Evolutionary conservation across 768 basidiomycete species (phyloP), one percentile per base, ranked within the genome.

Genomic region (Lactifluus hygrophoroides): DNA sequence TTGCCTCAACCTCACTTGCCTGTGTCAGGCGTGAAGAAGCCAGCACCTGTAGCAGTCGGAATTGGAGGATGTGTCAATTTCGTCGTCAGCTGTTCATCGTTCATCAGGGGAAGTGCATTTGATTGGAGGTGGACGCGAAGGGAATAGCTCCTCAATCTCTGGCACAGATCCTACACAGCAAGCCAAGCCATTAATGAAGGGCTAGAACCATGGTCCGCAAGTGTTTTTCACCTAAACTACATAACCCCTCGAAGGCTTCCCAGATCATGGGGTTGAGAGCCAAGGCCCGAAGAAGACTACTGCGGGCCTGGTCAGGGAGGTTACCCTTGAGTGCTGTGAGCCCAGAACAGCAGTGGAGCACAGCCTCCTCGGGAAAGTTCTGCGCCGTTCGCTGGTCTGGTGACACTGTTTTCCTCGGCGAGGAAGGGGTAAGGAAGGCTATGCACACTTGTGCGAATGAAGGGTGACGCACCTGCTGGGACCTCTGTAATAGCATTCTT

Each of bases 171-270:
- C 90, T 92, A 47, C 8, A 62, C 5, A 55, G 23, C 43, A 21
- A 38, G 56, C 50, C 48, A n/a, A 54, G 49, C 34, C 54, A 66
- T 62, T 58, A 64, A 59, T 56, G 51, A 28, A 27, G 46, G 28
- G n/a, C 14, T 37, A 45, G 43, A 35, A 8, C n/a, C 19, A 25
- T 37, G 53, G 60, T 30, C n/a, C 23, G 47, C 16, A 3, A 59
- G 54, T 37, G 51, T 56, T 34, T n/a, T 35, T 54, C 66, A 88
- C 94, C 93, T 45, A 90, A 72, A 30, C 78, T 72, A 69, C 93
- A 95, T 34, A 96, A 70, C 0, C 90, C 92, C 67, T 93, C 90
- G 66, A 93, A 88, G 5, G 93, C 93, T 69, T 96, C 93, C 92
- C 92, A 95, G 54, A 94, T 72, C 69, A 90, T 80, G 32, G 90